phyloP scores from a whole-genome alignment of 345 rosid species.

The Hypericum androsaemum region DNA sequence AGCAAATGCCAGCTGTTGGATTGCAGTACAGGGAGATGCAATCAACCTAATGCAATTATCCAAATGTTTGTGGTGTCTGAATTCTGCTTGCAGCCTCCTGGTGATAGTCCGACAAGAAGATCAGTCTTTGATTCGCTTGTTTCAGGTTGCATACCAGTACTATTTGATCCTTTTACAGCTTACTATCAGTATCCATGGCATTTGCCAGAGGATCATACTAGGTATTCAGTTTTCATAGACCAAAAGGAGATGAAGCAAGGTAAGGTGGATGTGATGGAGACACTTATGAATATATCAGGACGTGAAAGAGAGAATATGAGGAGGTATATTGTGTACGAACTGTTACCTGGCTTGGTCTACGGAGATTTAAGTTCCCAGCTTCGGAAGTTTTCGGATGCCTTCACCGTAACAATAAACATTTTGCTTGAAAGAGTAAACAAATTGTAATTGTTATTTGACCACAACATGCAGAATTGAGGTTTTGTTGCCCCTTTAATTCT shows the following conservation, averaged over 20 bases:
- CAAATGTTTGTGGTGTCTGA: conserved; percentile 52
- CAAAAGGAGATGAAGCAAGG: conserved; percentile 50
- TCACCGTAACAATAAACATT: conserved; percentile 46
- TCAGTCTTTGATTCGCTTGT: conserved; percentile 72
- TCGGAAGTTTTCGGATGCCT: conserved; percentile 68
- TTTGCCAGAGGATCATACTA: conserved; percentile 58
- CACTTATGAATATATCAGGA: conserved; percentile 32
- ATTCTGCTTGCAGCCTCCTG: conserved; percentile 82
- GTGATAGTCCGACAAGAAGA: conserved; percentile 79
- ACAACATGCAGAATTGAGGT: no score
- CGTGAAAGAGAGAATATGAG: conserved; percentile 61
- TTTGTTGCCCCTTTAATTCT: no score
- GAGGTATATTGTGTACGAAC: conserved; percentile 56
- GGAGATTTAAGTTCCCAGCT: conserved; percentile 48
- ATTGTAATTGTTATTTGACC: conserved; percentile 7
- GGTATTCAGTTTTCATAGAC: conserved; percentile 60
- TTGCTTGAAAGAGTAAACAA: conserved; percentile 38
- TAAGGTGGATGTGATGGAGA: conserved; percentile 45
- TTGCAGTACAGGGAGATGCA: conserved; percentile 41
- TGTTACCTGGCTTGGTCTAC: conserved; percentile 59
- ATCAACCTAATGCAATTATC: conserved; percentile 39
- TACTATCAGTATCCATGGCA: conserved; percentile 91
- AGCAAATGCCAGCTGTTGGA: conserved; percentile 43
- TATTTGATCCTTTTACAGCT: conserved; percentile 69
- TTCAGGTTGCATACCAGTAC: conserved; percentile 73